phyloP scores from a whole-genome alignment of 1,284 basidiomycete species.

The Anthracocystis walkeri region DNA sequence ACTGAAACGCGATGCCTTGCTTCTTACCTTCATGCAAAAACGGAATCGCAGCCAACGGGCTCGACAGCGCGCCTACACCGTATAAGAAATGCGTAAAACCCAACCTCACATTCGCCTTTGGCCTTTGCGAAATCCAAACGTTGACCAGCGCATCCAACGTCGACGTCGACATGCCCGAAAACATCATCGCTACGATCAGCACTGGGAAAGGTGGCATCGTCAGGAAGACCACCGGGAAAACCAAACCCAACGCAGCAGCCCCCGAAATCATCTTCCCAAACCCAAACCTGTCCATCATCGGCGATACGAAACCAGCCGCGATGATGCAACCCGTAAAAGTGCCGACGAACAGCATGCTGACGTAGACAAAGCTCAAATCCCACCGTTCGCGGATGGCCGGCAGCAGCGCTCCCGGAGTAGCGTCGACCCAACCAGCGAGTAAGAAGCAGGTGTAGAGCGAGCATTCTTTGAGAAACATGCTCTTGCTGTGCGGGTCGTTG shows the following conservation, averaged over 20 bases:
- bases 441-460: conserved; percentile 42
- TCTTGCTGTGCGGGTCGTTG: conserved; percentile 12
- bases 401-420: conserved; percentile 44
- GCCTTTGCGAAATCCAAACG: conserved; percentile 45
- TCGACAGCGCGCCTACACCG: conserved; percentile 51
- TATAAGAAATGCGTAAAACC: conserved; percentile 53
- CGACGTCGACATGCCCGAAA: conserved; percentile 33
- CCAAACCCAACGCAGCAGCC: conserved; percentile 25
- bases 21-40: conserved; percentile 32
- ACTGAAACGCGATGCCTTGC: conserved; percentile 35
- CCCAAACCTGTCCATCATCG: conserved; percentile 39
- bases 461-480: conserved; percentile 44
- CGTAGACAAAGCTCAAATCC: conserved; percentile 36
- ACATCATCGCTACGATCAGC: conserved; percentile 43
- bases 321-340: conserved; percentile 54
- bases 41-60: conserved; percentile 49
- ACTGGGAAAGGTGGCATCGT: conserved; percentile 51
- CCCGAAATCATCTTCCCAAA: conserved; percentile 43
- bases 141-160: conserved; percentile 46
- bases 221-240: conserved; percentile 41
- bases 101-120: conserved; percentile 44
- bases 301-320: conserved; percentile 29
- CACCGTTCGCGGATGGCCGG: conserved; percentile 52
- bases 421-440: conserved; percentile 53
- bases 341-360: conserved; percentile 53